Base-by-base conservation (phyloP, 1,284 basidiomycete genomes). In the Ganoderma leucocontextum region DNA sequence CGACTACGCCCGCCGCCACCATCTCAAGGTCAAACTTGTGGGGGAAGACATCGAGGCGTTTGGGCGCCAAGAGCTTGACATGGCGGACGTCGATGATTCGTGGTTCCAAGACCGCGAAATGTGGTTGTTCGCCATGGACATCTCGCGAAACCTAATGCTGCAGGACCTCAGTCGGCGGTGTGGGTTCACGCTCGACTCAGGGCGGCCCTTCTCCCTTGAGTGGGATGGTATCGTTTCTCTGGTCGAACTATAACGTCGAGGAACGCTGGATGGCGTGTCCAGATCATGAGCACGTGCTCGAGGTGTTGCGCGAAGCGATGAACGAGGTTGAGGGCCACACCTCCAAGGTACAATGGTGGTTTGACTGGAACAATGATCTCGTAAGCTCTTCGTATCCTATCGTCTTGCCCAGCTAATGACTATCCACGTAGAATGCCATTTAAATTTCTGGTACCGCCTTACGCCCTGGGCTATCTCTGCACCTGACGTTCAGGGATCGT, bases 221-320 rank as follows among this genome's bases (percentile, higher is more conserved):
- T 59, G 57, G 57, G 38, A 59, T 4, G 35, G 57, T 12, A 39
- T 59, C 57, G 19, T 59, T 12, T 59, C 57, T 59, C 13, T 59
- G 57, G 57, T 59, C 57, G 57, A 59, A 38, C 22, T 35, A 59
- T 17, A 59, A 15, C 36, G 10, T 36, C 2, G 57, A 59, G 38
- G 57, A 36, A 39, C 33, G 38, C 19, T 59, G 29, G 29, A 9
- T 35, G 12, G 29, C 29, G 2, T 59, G 33, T 6, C 9, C 10
- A 6, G 36, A 59, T 22, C 19, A 59, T 22, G 57, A 59, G n/a
- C 29, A 59, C n/a, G 38, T 59, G 2, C 29, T 59, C 19, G 22
- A 35, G 4, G 38, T 59, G n/a, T 22, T 59, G 57, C 13, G 19
- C n/a, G 19, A 19, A 2, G 57, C n/a, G 19, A 59, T 59, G 57